These are phyloP conservation scores for Lactifluus subvellereus DNA, from an alignment of 768 basidiomycete genomes.

Conservation along the genomic window DNA sequence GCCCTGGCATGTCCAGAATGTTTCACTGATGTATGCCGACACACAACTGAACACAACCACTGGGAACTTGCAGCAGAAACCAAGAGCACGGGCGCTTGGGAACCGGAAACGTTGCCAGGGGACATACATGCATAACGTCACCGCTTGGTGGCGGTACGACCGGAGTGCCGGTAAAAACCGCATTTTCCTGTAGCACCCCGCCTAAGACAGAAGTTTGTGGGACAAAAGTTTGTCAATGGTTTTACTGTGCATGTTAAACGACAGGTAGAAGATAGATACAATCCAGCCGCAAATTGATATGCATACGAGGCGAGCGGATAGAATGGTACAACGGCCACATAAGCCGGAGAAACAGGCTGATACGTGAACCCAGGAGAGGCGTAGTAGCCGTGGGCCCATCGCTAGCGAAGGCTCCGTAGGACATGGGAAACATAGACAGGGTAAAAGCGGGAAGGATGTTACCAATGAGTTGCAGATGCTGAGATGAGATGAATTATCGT, in stretches of 20 bases:
- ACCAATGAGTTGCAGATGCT: conserved; percentile 12
- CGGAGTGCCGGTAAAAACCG: no score
- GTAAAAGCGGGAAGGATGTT: conserved; percentile 4
- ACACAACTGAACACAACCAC: no score
- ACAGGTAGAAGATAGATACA: conserved; percentile 14
- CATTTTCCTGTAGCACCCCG: background rate
- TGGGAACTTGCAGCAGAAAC: no score
- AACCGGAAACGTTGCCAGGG: background rate
- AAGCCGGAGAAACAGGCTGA: conserved; percentile 2
- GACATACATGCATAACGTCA: background rate
- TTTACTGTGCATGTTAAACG: conserved; percentile 10
- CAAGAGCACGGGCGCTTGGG: no score
- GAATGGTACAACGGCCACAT: conserved; percentile 18
- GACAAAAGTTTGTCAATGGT: background rate
- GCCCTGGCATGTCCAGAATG: background rate
- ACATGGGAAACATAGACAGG: conserved; percentile 12
- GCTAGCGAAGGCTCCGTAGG: conserved; percentile 1
- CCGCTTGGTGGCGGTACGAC: background rate
- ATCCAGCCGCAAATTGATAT: conserved; percentile 18
- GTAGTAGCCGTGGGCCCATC: conserved; percentile 1
- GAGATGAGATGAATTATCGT: conserved; percentile 21
- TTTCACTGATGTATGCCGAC: background rate
- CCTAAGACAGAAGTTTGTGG: background rate
- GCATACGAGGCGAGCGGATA: conserved; percentile 15
- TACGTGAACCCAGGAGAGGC: conserved; percentile 3